These are phyloP conservation scores for Bauhinia variegata DNA, from an alignment of 306 rosid genomes.

Conservation along the genomic window DNA sequence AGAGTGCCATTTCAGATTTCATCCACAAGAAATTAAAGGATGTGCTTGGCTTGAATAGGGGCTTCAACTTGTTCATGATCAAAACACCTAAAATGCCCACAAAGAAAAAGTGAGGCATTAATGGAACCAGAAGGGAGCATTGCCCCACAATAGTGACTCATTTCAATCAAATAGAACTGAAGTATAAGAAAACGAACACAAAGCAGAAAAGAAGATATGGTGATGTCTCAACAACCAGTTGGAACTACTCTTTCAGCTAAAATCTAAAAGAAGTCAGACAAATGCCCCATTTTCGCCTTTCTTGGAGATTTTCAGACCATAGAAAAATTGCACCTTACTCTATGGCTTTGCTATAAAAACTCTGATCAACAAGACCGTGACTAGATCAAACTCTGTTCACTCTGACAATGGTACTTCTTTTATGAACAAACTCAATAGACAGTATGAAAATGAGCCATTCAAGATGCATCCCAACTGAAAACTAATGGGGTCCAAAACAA, in stretches of 20 bases:
- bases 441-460: not conserved
- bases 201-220: constrained; percentile 29
- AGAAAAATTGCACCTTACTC: not conserved
- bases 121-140: not conserved
- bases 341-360: not conserved
- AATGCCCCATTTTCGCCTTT: too few species aligned
- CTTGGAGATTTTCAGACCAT: too few species aligned
- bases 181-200: not conserved
- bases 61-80: constrained; percentile 17
- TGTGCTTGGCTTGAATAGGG: constrained; percentile 6
- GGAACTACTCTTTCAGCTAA: constrained; percentile 11
- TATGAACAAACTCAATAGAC: constrained; percentile 13
- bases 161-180: not conserved
- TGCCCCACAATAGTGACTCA: constrained; percentile 8
- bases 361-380: not conserved
- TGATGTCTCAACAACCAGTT: constrained; percentile 30
- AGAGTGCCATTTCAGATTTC: not conserved
- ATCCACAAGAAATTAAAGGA: constrained; percentile 15
- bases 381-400: constrained; percentile 9
- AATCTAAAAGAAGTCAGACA: not conserved
- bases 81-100: not conserved
- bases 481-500: constrained; percentile 19
- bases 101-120: too few species aligned
- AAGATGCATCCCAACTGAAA: constrained; percentile 27
- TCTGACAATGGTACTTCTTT: constrained; percentile 13